Evolutionary conservation across 108 stramenopile species (phyloP).

Genomic region (Bacterosira constricta): DNA sequence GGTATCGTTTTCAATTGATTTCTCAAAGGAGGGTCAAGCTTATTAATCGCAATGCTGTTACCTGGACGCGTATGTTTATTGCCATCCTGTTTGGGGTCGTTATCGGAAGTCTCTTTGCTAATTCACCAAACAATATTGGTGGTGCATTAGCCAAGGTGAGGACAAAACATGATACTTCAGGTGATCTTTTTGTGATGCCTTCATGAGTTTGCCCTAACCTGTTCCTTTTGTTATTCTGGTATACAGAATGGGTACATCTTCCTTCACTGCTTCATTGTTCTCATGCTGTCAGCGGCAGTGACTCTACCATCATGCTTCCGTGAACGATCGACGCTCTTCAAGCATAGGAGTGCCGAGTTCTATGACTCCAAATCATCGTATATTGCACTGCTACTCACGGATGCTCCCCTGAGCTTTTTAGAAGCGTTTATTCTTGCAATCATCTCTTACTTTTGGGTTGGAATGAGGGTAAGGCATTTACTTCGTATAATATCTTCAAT

Average conservation of each 20-base stretch:
- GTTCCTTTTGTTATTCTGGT: not conserved
- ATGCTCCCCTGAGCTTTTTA: constrained; percentile 37
- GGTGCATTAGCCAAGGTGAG: constrained; percentile 15
- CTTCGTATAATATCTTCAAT: no score
- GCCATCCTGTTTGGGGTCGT: constrained; percentile 48
- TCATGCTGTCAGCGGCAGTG: constrained; percentile 51
- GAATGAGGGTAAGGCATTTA: constrained; percentile 9
- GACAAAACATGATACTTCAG: not conserved
- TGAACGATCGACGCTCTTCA: constrained; percentile 40
- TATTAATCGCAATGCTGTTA: constrained; percentile 45
- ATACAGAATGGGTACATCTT: constrained; percentile 48
- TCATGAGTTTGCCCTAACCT: not conserved
- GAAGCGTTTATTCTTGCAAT: constrained; percentile 40
- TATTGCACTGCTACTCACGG: constrained; percentile 20
- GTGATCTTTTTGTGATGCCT: not conserved
- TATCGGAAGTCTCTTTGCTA: constrained; percentile 44
- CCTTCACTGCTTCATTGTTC: constrained; percentile 38
- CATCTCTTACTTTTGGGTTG: constrained; percentile 58
- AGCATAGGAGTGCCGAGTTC: constrained; percentile 48
- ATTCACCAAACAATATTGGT: constrained; percentile 10
- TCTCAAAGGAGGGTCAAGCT: constrained; percentile 36
- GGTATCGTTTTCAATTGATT: constrained; percentile 27
- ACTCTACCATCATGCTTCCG: constrained; percentile 46
- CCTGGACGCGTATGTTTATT: constrained; percentile 46
- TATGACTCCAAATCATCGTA: constrained; percentile 34